Evolutionary conservation across 306 rosid genomes (phyloP).

Genomic region (Oemleria cerasiformis): DNA sequence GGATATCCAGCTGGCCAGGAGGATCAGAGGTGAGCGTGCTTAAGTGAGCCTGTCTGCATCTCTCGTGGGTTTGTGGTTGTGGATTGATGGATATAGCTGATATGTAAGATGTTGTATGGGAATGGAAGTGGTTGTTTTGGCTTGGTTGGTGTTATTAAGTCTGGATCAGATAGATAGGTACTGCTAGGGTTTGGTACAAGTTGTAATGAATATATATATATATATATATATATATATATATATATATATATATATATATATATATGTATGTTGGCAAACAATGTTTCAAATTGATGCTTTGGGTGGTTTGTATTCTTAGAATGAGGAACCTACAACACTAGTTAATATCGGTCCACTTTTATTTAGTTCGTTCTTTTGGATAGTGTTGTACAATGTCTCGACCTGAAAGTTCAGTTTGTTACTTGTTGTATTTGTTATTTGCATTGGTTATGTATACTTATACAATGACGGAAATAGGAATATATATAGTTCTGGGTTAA

Average conservation of each 20-base stretch:
- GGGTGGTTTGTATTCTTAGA: constrained; percentile 9
- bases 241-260: too few relatives aligned
- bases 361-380: too few relatives aligned
- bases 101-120: not conserved
- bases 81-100: constrained; percentile 10
- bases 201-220: constrained; percentile 21
- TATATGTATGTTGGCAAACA: too few relatives aligned
- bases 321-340: constrained; percentile 19
- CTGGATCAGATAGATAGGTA: constrained; percentile 17
- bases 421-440: too few relatives aligned
- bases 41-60: constrained; percentile 10
- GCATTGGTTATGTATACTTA: too few relatives aligned
- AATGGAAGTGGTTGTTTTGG: constrained; percentile 19
- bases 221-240: too few relatives aligned
- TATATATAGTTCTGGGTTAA: too few relatives aligned
- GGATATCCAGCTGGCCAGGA: constrained; percentile 87
- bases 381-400: too few relatives aligned
- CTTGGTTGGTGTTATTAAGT: too few relatives aligned
- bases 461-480: too few relatives aligned
- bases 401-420: too few relatives aligned
- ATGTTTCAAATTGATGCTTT: not conserved
- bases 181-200: constrained; percentile 22
- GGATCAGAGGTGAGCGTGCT: constrained; percentile 94
- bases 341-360: constrained; percentile 15
- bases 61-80: constrained; percentile 30